phyloP scores from a whole-genome alignment of 176 grass and related monocot species.

The Ensete glaucum region DNA sequence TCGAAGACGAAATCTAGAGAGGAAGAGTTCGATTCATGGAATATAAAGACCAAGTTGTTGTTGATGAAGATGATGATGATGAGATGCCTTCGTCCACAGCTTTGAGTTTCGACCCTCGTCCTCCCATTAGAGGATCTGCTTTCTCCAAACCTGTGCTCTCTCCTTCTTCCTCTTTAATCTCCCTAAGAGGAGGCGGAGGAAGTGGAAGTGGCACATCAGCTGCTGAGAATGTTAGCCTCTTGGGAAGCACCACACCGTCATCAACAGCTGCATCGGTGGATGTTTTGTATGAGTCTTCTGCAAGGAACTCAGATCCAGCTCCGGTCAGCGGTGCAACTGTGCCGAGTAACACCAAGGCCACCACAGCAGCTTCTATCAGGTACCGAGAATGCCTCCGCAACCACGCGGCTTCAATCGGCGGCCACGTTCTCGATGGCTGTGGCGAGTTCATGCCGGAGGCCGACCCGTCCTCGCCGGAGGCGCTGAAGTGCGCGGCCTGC shows the following conservation, averaged over 20 bases:
- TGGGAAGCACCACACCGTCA: neutral
- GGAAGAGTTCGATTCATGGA: neutral
- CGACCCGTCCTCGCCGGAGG: constrained; percentile 41
- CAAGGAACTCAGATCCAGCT: neutral
- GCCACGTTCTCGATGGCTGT: constrained; percentile 65
- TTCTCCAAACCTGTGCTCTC: neutral
- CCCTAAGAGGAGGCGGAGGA: neutral
- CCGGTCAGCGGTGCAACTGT: neutral
- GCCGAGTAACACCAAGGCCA: neutral
- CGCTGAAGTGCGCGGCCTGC: constrained; percentile 71
- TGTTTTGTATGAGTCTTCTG: too few species aligned
- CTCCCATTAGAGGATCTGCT: neutral
- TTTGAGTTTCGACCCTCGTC: constrained; percentile 2
- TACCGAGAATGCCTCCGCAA: constrained; percentile 86
- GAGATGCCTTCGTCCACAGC: neutral
- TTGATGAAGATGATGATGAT: neutral
- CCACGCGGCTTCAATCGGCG: constrained; percentile 72
- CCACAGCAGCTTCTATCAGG: neutral
- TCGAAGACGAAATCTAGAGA: too few species aligned
- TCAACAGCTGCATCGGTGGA: neutral
- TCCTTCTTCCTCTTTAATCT: constrained; percentile 5
- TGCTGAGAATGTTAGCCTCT: neutral
- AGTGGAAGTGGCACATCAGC: neutral
- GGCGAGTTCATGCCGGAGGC: constrained; percentile 74
- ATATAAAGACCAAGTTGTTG: constrained; percentile 9